Percentiles rank a stretch among this genome's conserved stretches.
Evolutionary conservation across 371 early-diverging fungal species (phyloP).

Genomic region (Rhizopus stolonifer): DNA sequence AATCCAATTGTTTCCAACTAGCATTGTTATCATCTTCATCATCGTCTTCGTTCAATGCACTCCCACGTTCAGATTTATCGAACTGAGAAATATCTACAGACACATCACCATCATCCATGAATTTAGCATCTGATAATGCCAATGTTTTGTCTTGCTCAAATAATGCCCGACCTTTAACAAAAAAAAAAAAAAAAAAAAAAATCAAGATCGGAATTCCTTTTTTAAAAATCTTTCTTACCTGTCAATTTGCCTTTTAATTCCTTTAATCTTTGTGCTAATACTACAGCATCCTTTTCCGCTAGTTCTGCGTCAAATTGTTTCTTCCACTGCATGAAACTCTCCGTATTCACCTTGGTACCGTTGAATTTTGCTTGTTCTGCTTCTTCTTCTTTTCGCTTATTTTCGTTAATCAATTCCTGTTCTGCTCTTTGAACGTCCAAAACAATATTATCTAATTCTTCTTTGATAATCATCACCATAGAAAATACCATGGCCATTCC

Average conservation of each 20-base stretch:
- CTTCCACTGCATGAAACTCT: conserved; percentile 82
- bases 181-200: too few relatives aligned
- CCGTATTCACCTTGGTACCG: conserved; percentile 85
- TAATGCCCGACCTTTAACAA: conserved; percentile 89
- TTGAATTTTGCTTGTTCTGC: conserved; percentile 76
- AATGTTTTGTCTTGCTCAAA: conserved; percentile 89
- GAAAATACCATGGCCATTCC: conserved; percentile 95
- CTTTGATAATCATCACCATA: conserved; percentile 78
- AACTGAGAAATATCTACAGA: conserved; percentile 77
- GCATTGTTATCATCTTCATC: conserved; percentile 60
- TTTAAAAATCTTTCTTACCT: too few relatives aligned
- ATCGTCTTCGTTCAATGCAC: conserved; percentile 53
- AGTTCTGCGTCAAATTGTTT: conserved; percentile 74
- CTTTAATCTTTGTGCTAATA: conserved; percentile 45
- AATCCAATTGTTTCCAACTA: conserved; percentile 44
- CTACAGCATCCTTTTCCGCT: conserved; percentile 55
- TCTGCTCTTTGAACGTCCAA: conserved; percentile 50
- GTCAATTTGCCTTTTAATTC: conserved; percentile 58
- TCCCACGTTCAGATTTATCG: conserved; percentile 51
- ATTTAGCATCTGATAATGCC: conserved; percentile 79
- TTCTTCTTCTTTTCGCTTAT: conserved; percentile 71
- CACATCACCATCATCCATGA: conserved; percentile 86
- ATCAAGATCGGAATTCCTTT: too few relatives aligned
- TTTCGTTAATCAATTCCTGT: conserved; percentile 59
- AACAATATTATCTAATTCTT: conserved; percentile 66